Conservation (phyloP, 2,329 filamentous ascomycete species). For the Cladorrhinum sp. region DNA sequence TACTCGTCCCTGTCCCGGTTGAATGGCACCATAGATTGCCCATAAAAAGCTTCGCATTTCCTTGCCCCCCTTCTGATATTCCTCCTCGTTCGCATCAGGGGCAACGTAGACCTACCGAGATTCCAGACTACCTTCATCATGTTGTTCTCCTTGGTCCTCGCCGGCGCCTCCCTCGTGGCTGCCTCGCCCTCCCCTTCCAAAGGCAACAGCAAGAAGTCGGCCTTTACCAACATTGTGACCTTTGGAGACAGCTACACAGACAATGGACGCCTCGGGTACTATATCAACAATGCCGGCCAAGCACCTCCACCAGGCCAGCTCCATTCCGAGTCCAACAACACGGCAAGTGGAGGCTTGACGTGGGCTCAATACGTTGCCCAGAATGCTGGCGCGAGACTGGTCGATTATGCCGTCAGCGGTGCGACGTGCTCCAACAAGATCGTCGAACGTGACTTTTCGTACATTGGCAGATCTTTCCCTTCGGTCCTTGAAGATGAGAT, state of each 20-base stretch:
- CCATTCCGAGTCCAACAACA: slow-evolving; percentile 46
- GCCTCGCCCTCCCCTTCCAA: slow-evolving; percentile 15
- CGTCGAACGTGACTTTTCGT: slow-evolving; percentile 50
- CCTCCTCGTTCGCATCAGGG: neutral
- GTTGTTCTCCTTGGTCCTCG: slow-evolving; percentile 23
- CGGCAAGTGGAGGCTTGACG: slow-evolving; percentile 61
- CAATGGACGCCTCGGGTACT: slow-evolving; percentile 64
- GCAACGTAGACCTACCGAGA: neutral
- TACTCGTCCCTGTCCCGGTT: slow-evolving; percentile 26
- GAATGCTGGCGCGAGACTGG: slow-evolving; percentile 53
- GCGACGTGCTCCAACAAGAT: slow-evolving; percentile 71
- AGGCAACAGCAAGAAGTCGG: slow-evolving; percentile 28
- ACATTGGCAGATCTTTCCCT: slow-evolving; percentile 56
- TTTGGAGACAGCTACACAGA: slow-evolving; percentile 80
- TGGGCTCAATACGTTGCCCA: slow-evolving; percentile 68
- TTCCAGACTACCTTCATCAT: slow-evolving; percentile 15
- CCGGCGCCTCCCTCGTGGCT: slow-evolving; percentile 21
- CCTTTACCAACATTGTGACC: slow-evolving; percentile 60
- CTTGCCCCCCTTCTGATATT: slow-evolving; percentile 1
- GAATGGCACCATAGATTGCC: slow-evolving; percentile 26
- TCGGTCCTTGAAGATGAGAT: slow-evolving; percentile 61
- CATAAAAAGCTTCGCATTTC: slow-evolving; percentile 12
- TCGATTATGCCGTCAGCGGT: slow-evolving; percentile 70
- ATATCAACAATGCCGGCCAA: slow-evolving; percentile 53
- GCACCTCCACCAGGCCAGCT: slow-evolving; percentile 59